Base-by-base conservation (phyloP, 768 basidiomycete species). In the Mycena belliarum region DNA sequence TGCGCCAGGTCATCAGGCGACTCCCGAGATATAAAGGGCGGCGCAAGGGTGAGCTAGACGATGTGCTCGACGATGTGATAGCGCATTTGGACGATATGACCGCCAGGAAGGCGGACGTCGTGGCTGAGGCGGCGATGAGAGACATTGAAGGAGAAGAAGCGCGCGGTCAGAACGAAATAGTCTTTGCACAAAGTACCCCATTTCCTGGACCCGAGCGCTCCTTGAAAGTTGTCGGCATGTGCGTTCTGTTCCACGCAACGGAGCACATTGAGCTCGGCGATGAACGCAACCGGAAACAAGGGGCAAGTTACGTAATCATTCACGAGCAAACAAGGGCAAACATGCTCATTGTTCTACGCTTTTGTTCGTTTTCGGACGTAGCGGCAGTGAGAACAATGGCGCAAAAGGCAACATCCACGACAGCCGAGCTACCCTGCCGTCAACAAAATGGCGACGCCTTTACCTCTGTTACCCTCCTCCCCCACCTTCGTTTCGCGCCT, bases 401-500 rank as follows among this genome's bases (percentile, higher is more conserved):
- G 21, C 40, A 4, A 40, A 40, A 15, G 7, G 28, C 9, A 23
- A 29, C 6, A 38, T 24, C 50, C 28, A 42, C 5, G 50, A 15
- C 40, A 20, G 33, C 50, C 21, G 50, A 29, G 26, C 49, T 7
- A 25, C 21, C 29, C 29, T 32, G 29, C 29, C 29, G 7, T 32
- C 29, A 12, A 41, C 40, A 23, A 51, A 57, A 57, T 57, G 52
- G 28, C 25, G 26, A 6, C 15, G 44, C n/a, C 49, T 56, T 48
- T 41, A 54, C 58, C 26, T 49, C 52, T 46, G 15, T 54, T 50
- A 51, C 16, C 43, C 35, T 46, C 43, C 23, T 24, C 59, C 59
- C 33, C 46, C 59, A 52, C 59, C 24, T 56, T 60, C 59, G 50
- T 60, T 60, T 28, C 16, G 33, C 40, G 45, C 15, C 46, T 43